A percentile compares a stretch with the other conserved stretches of the same genome.
Evolutionary conservation across 192 early-diverging fungal species (phyloP).

Genomic region (Coemansia sp.): DNA sequence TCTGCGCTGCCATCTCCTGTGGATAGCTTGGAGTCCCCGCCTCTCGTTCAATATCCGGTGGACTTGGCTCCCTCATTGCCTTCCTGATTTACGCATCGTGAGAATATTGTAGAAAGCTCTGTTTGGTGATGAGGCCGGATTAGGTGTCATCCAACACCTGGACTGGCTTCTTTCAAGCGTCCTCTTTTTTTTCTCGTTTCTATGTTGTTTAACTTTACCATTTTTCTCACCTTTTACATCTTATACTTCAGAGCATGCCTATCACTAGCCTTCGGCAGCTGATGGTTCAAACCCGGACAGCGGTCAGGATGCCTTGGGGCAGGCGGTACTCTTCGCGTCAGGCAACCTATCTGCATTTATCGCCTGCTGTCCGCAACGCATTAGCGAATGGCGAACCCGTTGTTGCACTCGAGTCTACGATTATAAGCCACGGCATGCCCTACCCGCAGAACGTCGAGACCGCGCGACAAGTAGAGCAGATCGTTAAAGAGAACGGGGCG

Average conservation of each 20-base stretch:
- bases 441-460: slow-evolving; percentile 90
- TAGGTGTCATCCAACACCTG: neutral
- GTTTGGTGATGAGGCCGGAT: neutral
- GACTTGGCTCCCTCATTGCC: too few relatives aligned
- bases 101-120: neutral
- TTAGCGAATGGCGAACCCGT: slow-evolving; percentile 66
- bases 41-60: too few relatives aligned
- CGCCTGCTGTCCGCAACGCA: slow-evolving; percentile 51
- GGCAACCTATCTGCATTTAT: slow-evolving; percentile 10
- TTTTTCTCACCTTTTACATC: neutral
- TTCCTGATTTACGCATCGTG: neutral
- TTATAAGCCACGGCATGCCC: slow-evolving; percentile 96
- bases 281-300: neutral
- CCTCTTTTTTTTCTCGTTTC: neutral
- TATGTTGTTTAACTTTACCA: neutral
- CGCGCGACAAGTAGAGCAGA: slow-evolving; percentile 75
- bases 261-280: neutral
- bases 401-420: slow-evolving; percentile 92
- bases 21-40: too few relatives aligned
- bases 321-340: slow-evolving; percentile 1
- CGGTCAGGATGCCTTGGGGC: neutral
- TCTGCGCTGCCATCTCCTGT: too few relatives aligned
- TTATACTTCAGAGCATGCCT: neutral
- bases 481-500: slow-evolving; percentile 69
- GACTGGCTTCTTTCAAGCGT: neutral